Percentiles rank a stretch among this genome's conserved stretches.
Evolutionary conservation across 169 alveolate species (phyloP).

Genomic region (Cryptosporidium felis): DNA sequence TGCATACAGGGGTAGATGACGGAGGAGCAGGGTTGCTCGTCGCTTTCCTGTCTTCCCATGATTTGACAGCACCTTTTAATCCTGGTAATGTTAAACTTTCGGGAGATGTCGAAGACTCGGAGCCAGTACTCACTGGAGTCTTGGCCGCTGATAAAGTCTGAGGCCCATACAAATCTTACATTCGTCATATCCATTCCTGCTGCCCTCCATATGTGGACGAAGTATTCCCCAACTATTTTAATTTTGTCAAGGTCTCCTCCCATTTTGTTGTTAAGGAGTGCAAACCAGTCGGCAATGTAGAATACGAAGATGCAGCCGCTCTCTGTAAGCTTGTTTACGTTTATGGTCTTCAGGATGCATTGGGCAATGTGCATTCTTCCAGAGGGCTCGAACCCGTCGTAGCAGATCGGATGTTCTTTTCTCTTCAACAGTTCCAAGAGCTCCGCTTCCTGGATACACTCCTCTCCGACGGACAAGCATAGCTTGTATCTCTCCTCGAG

Average conservation of each 20-base stretch:
- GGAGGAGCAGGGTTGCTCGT: constrained; percentile 91
- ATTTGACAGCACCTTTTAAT: constrained; percentile 97
- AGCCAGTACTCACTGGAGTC: constrained; percentile 96
- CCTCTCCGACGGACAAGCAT: constrained; percentile 81
- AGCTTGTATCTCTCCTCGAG: constrained; percentile 74
- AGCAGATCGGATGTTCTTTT: constrained; percentile 88
- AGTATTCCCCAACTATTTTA: constrained; percentile 95
- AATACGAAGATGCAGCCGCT: constrained; percentile 97
- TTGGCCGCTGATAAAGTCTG: constrained; percentile 94
- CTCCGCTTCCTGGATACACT: constrained; percentile 85
- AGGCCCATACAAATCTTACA: constrained; percentile 98
- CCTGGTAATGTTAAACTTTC: constrained; percentile 89
- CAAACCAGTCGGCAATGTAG: constrained; percentile 99
- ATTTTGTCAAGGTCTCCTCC: constrained; percentile 97
- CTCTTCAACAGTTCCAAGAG: constrained; percentile 76
- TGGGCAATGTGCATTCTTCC: constrained; percentile 99
- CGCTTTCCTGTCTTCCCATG: constrained; percentile 98
- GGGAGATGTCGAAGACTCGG: constrained; percentile 94
- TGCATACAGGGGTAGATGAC: constrained; percentile 93
- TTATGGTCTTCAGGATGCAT: constrained; percentile 89
- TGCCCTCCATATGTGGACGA: constrained; percentile 98
- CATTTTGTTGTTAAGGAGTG: constrained; percentile 97
- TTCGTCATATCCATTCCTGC: constrained; percentile 98
- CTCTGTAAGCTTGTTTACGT: constrained; percentile 92
- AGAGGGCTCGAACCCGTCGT: constrained; percentile 99